Conservation (phyloP, 352 stramenopile species). For the Phytopythium kandeliae region DNA sequence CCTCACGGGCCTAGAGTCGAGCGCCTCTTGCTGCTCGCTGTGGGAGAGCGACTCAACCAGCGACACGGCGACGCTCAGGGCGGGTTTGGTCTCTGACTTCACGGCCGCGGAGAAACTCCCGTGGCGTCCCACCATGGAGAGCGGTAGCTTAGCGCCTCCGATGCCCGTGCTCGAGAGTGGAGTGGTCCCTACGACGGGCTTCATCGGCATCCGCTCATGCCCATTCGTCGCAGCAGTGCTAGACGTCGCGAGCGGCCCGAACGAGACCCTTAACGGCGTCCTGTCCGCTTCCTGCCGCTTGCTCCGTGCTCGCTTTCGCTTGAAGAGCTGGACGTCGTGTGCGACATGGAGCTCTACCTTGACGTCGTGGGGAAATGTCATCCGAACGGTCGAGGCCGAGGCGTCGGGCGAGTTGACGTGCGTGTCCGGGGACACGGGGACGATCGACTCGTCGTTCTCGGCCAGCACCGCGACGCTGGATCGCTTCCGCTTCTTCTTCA, state of each 20-base stretch:
- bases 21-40: slow-evolving; percentile 58
- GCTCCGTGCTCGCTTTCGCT: slow-evolving; percentile 33
- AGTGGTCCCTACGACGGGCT: background rate
- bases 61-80: slow-evolving; percentile 58
- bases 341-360: slow-evolving; percentile 30
- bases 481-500: slow-evolving; percentile 53
- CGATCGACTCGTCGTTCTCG: slow-evolving; percentile 61
- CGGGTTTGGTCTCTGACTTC: slow-evolving; percentile 31
- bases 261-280: slow-evolving; percentile 20
- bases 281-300: slow-evolving; percentile 16
- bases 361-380: slow-evolving; percentile 55
- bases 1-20: slow-evolving; percentile 57
- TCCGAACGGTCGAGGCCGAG: slow-evolving; percentile 31
- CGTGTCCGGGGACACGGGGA: slow-evolving; percentile 54
- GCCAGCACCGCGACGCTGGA: slow-evolving; percentile 18
- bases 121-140: background rate
- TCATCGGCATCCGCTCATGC: background rate
- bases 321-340: slow-evolving; percentile 47
- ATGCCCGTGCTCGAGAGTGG: background rate
- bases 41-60: slow-evolving; percentile 68
- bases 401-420: slow-evolving; percentile 63
- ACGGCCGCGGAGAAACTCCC: background rate
- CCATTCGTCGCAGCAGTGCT: background rate
- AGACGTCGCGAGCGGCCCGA: slow-evolving; percentile 10
- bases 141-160: background rate